Base-by-base conservation (phyloP, 768 basidiomycete genomes). In the Neoboletus brunneissimus region DNA sequence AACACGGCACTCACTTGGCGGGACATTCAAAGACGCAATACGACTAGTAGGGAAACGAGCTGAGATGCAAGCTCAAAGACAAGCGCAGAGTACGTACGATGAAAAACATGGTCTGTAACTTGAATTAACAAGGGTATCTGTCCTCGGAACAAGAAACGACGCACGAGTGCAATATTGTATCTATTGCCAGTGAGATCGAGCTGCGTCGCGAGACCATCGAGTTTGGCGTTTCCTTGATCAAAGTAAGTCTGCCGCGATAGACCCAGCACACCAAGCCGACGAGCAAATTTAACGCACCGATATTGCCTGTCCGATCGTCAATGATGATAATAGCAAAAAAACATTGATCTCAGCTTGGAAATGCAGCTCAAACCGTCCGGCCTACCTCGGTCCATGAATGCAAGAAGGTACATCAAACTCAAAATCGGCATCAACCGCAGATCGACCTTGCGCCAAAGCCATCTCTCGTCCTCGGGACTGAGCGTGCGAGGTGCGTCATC, bases 41-140 rank as follows among this genome's bases (percentile, higher is more conserved):
- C 13, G 66, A 56, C 67, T 69, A 25, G n/a, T 25, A 45, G 15
- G 25, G 7, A 50, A 25, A 35, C 6, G 1, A 7, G 13, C 27
- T 37, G 50, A 51, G 34, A 25, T 6, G 2, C 15, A 4, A 42
- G 11, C 4, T 38, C 9, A 40, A 2, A 10, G 20, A 41, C 16
- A 31, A 22, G 18, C 13, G 1, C 12, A 41, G 15, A 22, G 18
- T 10, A 70, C 83, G 53, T 63, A 87, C 86, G 41, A 89, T 79
- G 65, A 87, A 88, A 63, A 80, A 89, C 81, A 85, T 84, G 0
- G 85, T 87, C 86, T 88, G n/a, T n/a, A n/a, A n/a, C n/a, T n/a
- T n/a, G n/a, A n/a, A n/a, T n/a, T n/a, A n/a, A n/a, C n/a, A n/a
- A n/a, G n/a, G n/a, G n/a, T n/a, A n/a, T n/a, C n/a, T n/a, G n/a